Conservation (phyloP, 257 asterid genomes). For the Scutellaria minor region DNA sequence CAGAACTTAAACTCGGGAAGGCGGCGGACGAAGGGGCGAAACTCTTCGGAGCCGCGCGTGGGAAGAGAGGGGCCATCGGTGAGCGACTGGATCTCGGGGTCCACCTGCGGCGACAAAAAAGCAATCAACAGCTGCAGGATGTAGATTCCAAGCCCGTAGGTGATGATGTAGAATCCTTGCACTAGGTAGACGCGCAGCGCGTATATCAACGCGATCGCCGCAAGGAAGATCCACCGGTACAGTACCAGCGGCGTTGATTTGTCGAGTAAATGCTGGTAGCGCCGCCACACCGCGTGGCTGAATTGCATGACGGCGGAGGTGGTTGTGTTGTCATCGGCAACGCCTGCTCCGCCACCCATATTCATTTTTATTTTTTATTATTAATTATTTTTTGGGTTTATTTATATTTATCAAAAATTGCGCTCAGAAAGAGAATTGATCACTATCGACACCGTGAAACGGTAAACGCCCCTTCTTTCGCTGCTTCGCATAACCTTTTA, state of each 20-base stretch:
- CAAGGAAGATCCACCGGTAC: constrained; percentile 83
- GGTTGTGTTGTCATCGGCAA: constrained; percentile 45
- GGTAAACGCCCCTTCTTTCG: constrained; percentile 32
- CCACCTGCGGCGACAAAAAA: constrained; percentile 95
- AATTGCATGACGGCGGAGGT: constrained; percentile 55
- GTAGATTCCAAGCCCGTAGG: constrained; percentile 91
- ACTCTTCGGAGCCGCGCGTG: constrained; percentile 94
- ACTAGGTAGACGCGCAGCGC: constrained; percentile 74
- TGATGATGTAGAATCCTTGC: constrained; percentile 89
- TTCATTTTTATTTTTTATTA: constrained; percentile 49
- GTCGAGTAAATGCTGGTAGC: constrained; percentile 86
- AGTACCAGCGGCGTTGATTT: constrained; percentile 83
- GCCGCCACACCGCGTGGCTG: constrained; percentile 62
- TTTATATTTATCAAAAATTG: not conserved
- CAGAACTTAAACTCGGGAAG: constrained; percentile 98
- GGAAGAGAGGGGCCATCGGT: constrained; percentile 80
- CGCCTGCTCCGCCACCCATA: constrained; percentile 67
- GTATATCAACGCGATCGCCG: constrained; percentile 58
- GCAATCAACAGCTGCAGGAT: constrained; percentile 90
- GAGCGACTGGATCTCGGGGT: constrained; percentile 80
- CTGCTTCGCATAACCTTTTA: not conserved
- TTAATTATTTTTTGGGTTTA: not conserved
- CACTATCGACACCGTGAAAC: not conserved
- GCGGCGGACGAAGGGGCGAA: constrained; percentile 98
- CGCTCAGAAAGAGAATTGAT: constrained; percentile 10